Evolutionary conservation across 441 rosid species (phyloP).

Genomic region (Gossypium aridum): DNA sequence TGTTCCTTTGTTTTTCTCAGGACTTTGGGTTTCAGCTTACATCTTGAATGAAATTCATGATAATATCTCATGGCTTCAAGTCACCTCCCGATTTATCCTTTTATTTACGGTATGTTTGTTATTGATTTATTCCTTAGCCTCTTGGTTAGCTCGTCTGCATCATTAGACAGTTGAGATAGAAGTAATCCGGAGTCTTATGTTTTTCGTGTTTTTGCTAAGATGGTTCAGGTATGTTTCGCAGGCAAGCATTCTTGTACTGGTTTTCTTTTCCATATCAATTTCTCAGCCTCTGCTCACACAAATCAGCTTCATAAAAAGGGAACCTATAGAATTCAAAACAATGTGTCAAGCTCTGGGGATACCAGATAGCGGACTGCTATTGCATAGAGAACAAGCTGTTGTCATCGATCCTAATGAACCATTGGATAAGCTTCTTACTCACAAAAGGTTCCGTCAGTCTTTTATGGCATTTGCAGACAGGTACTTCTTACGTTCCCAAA

Average conservation of each 20-base stretch:
- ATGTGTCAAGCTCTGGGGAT: slow-evolving; percentile 92
- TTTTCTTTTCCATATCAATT: slow-evolving; percentile 81
- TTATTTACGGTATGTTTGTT: slow-evolving; percentile 45
- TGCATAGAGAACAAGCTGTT: slow-evolving; percentile 42
- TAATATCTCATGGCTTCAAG: slow-evolving; percentile 67
- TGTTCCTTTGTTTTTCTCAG: slow-evolving; percentile 28
- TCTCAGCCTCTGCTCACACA: slow-evolving; percentile 81
- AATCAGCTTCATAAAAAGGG: slow-evolving; percentile 76
- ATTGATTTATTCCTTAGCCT: slow-evolving; percentile 2
- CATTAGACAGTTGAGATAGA: slow-evolving; percentile 7
- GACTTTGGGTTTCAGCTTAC: slow-evolving; percentile 63
- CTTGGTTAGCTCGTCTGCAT: slow-evolving; percentile 7
- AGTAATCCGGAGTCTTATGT: not conserved
- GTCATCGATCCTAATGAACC: slow-evolving; percentile 59
- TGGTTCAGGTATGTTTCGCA: slow-evolving; percentile 26
- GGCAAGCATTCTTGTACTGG: slow-evolving; percentile 67
- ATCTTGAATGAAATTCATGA: slow-evolving; percentile 61
- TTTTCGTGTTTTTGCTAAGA: slow-evolving; percentile 25
- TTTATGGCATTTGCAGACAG: slow-evolving; percentile 92
- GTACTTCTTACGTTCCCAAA: slow-evolving; percentile 24
- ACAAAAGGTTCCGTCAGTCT: slow-evolving; percentile 71
- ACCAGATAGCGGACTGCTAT: slow-evolving; percentile 70
- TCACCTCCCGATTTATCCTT: slow-evolving; percentile 73
- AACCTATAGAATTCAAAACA: slow-evolving; percentile 47
- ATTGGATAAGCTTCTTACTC: slow-evolving; percentile 72